A percentile compares a stretch with the other conserved stretches of the same genome.
These are phyloP conservation scores for Thalassiosira mediterranea DNA, from an alignment of 352 stramenopile species.

Conservation along the genomic window DNA sequence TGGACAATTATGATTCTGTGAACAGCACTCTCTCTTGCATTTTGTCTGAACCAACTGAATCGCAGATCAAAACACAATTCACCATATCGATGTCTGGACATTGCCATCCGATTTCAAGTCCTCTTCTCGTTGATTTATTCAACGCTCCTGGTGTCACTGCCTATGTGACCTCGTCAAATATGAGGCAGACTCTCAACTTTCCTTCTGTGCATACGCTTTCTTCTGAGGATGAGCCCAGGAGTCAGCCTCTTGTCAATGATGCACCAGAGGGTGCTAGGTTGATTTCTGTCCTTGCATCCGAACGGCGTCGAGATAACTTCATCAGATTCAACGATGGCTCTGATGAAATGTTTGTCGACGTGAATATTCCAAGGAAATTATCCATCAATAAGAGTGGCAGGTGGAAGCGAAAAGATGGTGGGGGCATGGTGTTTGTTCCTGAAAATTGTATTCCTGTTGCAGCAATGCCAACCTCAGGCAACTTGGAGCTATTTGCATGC, in stretches of 20 bases:
- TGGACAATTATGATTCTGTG: constrained; percentile 21
- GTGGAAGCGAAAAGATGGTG: constrained; percentile 59
- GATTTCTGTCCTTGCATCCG: constrained; percentile 67
- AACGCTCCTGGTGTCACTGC: constrained; percentile 12
- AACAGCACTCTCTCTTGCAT: constrained; percentile 25
- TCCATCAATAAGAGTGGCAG: constrained; percentile 30
- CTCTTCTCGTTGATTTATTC: constrained; percentile 32
- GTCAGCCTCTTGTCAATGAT: constrained; percentile 59
- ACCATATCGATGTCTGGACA: constrained; percentile 17
- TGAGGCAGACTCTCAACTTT: constrained; percentile 32
- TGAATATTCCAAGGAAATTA: constrained; percentile 32
- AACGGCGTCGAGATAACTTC: constrained; percentile 49
- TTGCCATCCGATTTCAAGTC: constrained; percentile 28
- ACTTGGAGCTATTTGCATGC: constrained; percentile 58
- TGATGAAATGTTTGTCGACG: constrained; percentile 36
- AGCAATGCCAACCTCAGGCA: constrained; percentile 21
- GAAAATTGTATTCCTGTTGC: constrained; percentile 58
- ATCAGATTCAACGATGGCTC: constrained; percentile 45
- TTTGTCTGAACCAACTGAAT: constrained; percentile 38
- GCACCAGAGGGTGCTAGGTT: constrained; percentile 72
- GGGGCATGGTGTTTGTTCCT: constrained; percentile 49
- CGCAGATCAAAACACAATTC: constrained; percentile 33
- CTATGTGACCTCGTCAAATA: constrained; percentile 7
- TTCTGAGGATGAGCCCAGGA: constrained; percentile 15
- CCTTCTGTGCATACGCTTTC: constrained; percentile 5